Evolutionary conservation across 2,329 filamentous ascomycete species (phyloP), one percentile per base, ranked within the genome.

Genomic region (Lasiodiplodia citricola): DNA sequence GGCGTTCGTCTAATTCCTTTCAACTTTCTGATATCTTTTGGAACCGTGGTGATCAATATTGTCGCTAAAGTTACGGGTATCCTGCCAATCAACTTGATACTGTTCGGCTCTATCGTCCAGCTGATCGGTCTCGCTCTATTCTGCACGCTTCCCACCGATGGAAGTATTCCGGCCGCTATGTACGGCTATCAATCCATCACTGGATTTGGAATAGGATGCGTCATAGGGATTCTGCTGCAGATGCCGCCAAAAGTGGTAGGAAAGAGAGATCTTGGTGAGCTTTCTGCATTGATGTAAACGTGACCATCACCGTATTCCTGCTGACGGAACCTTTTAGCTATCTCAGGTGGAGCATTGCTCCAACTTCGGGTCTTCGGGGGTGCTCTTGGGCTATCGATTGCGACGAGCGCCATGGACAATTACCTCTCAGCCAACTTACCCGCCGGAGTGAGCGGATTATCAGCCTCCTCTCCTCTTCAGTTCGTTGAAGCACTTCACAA

Each of bases 1-100:
- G 68, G 41, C 4, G 41, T 63, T n/a, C 68, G 68, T 16, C 38
- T 69, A n/a, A 58, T 69, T 5, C 67, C 68, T 4, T 69, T 69
- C 65, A 69, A 69, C 21, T 25, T 69, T 37, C 23, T 69, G 10
- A 67, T 69, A 28, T 65, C 68, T 4, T 31, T 64, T 11, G 50
- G 14, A 4, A n/a, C 25, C 3, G 64, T 67, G 25, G 18, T 60
- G 14, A 58, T 69, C 38, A 69, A 67, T 55, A 18, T 69, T 21
- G n/a, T 67, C 13, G 64, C 50, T 13, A 44, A 7, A 11, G 55
- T 35, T 13, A 51, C 64, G n/a, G 25, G 55, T 23, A 44, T 69
- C 8, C 44, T 55, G 2, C 35, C 41, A 16, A 55, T 69, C 7
- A 54, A 44, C 14, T 16, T 69, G 13, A 31, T 69, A 7, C 35